Evolutionary conservation across 441 rosid species (phyloP).

Genomic region (Manihot esculenta): DNA sequence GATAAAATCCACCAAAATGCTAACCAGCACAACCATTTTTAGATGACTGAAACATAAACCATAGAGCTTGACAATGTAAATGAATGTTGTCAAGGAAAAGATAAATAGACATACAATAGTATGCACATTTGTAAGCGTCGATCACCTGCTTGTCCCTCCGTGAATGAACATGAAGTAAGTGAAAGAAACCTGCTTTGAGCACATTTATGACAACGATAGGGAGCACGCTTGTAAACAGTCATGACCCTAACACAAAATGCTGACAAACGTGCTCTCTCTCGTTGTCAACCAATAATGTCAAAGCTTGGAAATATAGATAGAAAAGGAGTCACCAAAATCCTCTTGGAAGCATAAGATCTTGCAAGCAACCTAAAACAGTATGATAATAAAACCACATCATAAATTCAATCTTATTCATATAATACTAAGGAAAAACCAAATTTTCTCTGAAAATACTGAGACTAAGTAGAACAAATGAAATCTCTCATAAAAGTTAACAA

Average conservation of each 20-base stretch:
- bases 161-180: background rate
- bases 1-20: too few species aligned
- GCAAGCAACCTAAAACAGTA: background rate
- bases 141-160: background rate
- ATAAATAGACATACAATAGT: too few species aligned
- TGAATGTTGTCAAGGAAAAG: too few species aligned
- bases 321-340: background rate
- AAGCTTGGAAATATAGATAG: conserved; percentile 12
- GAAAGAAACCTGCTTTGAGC: conserved; percentile 11
- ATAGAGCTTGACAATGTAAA: too few species aligned
- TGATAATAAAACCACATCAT: too few species aligned
- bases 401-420: background rate
- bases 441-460: background rate
- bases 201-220: conserved; percentile 41
- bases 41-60: too few species aligned
- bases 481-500: background rate
- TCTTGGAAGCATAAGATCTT: background rate
- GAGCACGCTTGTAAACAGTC: conserved; percentile 53
- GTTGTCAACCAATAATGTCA: conserved; percentile 39
- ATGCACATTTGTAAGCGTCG: background rate
- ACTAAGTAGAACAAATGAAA: background rate
- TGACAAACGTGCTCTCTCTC: conserved; percentile 70
- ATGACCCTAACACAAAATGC: conserved; percentile 26
- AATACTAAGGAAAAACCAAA: background rate
- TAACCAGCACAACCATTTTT: too few species aligned